Evolutionary conservation across 257 asterid genomes (phyloP).

Genomic region (Lithospermum erythrorhizon): DNA sequence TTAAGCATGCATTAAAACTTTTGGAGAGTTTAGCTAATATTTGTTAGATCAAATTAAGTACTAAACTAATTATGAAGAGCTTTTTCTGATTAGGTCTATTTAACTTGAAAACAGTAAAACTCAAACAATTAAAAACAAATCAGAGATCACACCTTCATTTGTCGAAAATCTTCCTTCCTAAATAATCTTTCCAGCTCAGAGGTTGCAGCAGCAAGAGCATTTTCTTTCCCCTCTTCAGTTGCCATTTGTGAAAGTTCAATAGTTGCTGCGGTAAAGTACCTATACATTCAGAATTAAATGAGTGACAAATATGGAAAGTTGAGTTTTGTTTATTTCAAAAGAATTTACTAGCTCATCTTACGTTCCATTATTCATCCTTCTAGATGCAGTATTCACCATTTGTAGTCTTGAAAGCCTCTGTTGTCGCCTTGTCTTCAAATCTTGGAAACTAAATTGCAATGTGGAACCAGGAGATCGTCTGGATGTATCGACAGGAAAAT

Average conservation of each 20-base stretch:
- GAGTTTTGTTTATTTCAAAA: background rate
- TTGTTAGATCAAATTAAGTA: too few species aligned
- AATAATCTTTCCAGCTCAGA: conserved; percentile 82
- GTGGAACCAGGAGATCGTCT: conserved; percentile 47
- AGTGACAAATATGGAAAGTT: conserved; percentile 7
- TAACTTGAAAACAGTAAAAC: background rate
- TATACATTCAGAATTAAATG: conserved; percentile 14
- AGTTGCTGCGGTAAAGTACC: conserved; percentile 74
- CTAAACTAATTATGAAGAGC: background rate
- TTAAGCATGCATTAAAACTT: too few species aligned
- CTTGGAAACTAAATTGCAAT: conserved; percentile 66
- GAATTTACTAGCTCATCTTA: conserved; percentile 15
- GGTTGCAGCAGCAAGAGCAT: conserved; percentile 83
- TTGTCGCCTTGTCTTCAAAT: conserved; percentile 60
- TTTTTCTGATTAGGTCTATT: background rate
- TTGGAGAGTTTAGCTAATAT: too few species aligned
- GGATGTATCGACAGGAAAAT: conserved; percentile 44
- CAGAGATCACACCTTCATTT: conserved; percentile 58
- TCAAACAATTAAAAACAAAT: background rate
- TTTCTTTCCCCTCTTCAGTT: conserved; percentile 67
- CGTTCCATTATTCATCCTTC: conserved; percentile 42
- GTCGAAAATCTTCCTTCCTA: conserved; percentile 73
- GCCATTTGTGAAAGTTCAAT: conserved; percentile 54
- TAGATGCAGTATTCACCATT: conserved; percentile 25
- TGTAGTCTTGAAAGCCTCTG: conserved; percentile 52